phyloP scores from a whole-genome alignment of 768 basidiomycete species.

The Mycena amicta region DNA sequence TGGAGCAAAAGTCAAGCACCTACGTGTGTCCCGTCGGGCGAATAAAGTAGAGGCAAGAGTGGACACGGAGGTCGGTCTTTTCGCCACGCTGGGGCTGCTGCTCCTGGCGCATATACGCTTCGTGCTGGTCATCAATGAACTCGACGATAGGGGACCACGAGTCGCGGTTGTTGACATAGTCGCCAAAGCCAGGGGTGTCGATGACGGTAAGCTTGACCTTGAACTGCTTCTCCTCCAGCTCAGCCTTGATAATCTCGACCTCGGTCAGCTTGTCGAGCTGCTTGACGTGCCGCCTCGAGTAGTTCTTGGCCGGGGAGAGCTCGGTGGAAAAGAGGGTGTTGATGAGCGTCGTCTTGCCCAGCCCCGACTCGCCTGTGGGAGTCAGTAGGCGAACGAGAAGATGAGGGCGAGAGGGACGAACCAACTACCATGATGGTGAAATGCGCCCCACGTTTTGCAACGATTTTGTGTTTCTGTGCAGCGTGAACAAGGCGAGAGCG shows the following conservation, averaged over 20 bases:
- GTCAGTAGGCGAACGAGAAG: conserved; percentile 8
- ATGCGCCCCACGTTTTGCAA: conserved; percentile 94
- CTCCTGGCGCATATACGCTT: conserved; percentile 96
- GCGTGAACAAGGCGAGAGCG: conserved; percentile 12
- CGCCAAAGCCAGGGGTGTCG: conserved; percentile 98
- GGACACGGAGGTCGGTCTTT: conserved; percentile 94
- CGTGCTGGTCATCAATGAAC: conserved; percentile 96
- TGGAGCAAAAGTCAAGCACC: conserved; percentile 36
- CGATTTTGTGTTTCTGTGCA: conserved; percentile 94
- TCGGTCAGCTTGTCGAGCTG: conserved; percentile 99
- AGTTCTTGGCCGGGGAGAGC: conserved; percentile 90
- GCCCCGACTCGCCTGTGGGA: conserved; percentile 84
- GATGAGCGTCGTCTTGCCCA: conserved; percentile 97
- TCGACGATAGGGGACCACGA: conserved; percentile 98
- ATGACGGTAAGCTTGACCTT: conserved; percentile 99
- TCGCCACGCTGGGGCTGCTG: conserved; percentile 96
- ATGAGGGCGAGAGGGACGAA: conserved; percentile 39
- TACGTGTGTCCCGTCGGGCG: conserved; percentile 95
- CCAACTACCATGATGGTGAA: conserved; percentile 99
- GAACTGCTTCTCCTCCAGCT: conserved; percentile 98
- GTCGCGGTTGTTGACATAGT: conserved; percentile 99
- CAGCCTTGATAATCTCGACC: conserved; percentile 98
- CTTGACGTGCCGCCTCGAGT: conserved; percentile 85
- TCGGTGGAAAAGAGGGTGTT: conserved; percentile 99
- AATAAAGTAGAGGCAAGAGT: conserved; percentile 97